phyloP scores from a whole-genome alignment of 129 eudicot species.

The Saussurea involucrata region DNA sequence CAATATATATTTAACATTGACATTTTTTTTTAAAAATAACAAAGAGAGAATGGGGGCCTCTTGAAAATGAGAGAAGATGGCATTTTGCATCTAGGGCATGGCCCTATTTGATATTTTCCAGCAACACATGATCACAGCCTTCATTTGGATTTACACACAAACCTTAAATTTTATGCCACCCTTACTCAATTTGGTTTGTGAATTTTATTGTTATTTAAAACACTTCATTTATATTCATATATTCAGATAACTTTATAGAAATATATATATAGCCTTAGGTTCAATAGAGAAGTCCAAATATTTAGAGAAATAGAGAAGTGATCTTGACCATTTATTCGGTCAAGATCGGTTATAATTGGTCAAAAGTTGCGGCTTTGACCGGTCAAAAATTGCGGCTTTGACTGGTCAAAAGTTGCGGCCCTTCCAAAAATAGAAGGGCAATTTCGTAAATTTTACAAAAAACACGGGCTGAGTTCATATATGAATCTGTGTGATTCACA shows the following conservation, averaged over 20 bases:
- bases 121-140: slow-evolving; percentile 27
- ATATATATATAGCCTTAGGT: too few species aligned
- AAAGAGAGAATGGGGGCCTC: background rate
- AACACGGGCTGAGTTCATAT: too few species aligned
- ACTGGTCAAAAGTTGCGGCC: too few species aligned
- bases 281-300: too few species aligned
- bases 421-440: too few species aligned
- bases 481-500: too few species aligned
- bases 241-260: background rate
- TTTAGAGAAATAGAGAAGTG: too few species aligned
- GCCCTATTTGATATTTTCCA: slow-evolving; percentile 15
- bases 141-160: slow-evolving; percentile 13
- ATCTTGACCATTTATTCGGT: too few species aligned
- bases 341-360: too few species aligned
- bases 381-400: too few species aligned
- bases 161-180: background rate
- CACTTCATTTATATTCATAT: background rate
- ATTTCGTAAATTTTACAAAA: too few species aligned
- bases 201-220: background rate
- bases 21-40: background rate
- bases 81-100: slow-evolving; percentile 24
- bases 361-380: too few species aligned
- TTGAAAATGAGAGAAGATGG: slow-evolving; percentile 5
- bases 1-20: background rate
- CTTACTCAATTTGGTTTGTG: background rate